Evolutionary conservation across 805 yeast species (phyloP).

Genomic region (Wickerhamomyces ciferrii): DNA sequence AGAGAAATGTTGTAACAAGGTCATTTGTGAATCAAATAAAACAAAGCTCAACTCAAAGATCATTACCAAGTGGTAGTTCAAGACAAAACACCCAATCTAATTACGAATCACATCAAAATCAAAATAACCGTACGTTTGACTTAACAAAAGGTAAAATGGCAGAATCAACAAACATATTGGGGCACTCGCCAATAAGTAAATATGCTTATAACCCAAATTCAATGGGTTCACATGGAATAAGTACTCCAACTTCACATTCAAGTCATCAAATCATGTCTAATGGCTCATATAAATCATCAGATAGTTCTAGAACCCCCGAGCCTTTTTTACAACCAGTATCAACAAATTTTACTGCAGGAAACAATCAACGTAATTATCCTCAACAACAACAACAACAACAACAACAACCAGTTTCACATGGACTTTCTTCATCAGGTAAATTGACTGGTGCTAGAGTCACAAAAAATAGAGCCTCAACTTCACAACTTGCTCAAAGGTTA

Average conservation of each 20-base stretch:
- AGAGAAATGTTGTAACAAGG: constrained; percentile 6
- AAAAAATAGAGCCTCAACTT: constrained; percentile 14
- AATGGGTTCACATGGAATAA: not conserved
- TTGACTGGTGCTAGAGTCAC: constrained; percentile 1
- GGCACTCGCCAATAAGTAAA: constrained; percentile 5
- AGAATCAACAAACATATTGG: constrained; percentile 17
- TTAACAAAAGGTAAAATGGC: constrained; percentile 15
- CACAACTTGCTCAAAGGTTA: constrained; percentile 18
- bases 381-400: not conserved
- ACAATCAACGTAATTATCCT: too few relatives aligned
- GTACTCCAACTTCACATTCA: constrained; percentile 1
- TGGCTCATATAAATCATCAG: constrained; percentile 9
- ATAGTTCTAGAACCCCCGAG: constrained; percentile 5
- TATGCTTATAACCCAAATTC: not conserved
- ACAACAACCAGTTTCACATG: not conserved
- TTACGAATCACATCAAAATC: not conserved
- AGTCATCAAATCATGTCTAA: constrained; percentile 6
- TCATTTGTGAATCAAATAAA: constrained; percentile 16
- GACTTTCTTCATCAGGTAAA: not conserved
- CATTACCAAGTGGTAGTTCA: not conserved
- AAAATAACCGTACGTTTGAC: constrained; percentile 2
- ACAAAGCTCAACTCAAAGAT: constrained; percentile 11
- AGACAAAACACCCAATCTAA: not conserved
- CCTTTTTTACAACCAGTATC: not conserved
- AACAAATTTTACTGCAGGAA: not conserved